A percentile compares a stretch with the other conserved stretches of the same genome.
phyloP scores from a whole-genome alignment of 805 yeast genomes.

The Hagleromyces aurorensis region DNA sequence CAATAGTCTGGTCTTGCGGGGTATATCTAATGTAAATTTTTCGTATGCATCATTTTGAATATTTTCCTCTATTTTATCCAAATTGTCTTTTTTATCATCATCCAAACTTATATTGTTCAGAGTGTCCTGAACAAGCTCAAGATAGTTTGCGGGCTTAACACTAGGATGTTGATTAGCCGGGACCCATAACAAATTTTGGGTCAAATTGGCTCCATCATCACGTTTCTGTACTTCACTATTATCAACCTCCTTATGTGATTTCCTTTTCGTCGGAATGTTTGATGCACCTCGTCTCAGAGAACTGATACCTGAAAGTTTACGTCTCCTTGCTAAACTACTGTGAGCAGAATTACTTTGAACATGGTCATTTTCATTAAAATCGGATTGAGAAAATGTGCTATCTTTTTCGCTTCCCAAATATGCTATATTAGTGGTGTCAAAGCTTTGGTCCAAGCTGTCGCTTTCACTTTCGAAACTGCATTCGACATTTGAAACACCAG shows the following conservation, averaged over 20 bases:
- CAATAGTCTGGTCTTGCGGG: conserved; percentile 21
- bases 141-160: conserved; percentile 83
- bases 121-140: conserved; percentile 50
- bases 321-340: no score
- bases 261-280: conserved; percentile 6
- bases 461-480: no score
- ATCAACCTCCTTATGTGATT: conserved; percentile 2
- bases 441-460: conserved; percentile 17
- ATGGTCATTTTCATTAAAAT: not conserved
- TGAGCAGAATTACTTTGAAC: not conserved
- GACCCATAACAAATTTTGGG: conserved; percentile 73
- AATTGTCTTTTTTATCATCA: conserved; percentile 17
- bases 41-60: conserved; percentile 17
- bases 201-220: conserved; percentile 11
- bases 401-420: no score
- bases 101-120: conserved; percentile 26
- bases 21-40: conserved; percentile 24
- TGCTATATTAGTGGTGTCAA: conserved; percentile 24
- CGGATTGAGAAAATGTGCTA: not conserved
- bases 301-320: conserved; percentile 22
- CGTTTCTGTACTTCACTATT: conserved; percentile 1
- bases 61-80: conserved; percentile 8
- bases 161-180: conserved; percentile 94
- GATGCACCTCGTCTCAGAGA: conserved; percentile 18
- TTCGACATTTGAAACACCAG: no score